Base-by-base conservation (phyloP, 139 green algal genomes). In the Medakamo hakoo region DNA sequence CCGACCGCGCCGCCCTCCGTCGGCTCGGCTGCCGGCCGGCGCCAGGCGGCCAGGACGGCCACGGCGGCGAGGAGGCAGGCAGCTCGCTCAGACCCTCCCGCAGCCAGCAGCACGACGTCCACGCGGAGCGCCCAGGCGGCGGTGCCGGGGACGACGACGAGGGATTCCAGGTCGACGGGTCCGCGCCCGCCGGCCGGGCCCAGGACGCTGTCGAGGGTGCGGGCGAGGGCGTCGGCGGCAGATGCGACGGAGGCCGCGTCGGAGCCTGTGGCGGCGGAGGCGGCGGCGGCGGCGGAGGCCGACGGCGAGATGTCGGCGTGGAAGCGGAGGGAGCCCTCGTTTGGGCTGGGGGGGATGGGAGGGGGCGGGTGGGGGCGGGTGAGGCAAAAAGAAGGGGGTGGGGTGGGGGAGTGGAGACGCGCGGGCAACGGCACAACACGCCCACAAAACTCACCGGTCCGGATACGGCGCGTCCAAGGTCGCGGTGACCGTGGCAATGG, bases 91-190 rank as follows among this genome's bases (percentile, higher is more conserved):
- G 69, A 92, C 4, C 89, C 90, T n/a, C 67, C 70, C 27, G 82
- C 59, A 65, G 91, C 84, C 60, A 96, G 66, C 24, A 96, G 78
- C 3, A 81, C 77, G 1, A 91, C 67, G 60, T 93, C 82, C 3
- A 92, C 68, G 0, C 79, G 63, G 14, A 96, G 30, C 18, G 71
- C 57, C 88, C 88, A 96, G 63, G 93, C 84, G 75, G 85, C 60
- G 58, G 66, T 21, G 58, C 60, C 87, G 22, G 86, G 75, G 61
- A 90, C 57, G 30, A 96, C 85, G 68, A 84, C 93, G 60, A 96
- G 75, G 24, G 89, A 78, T 73, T 96, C 89, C 30, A 74, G 65
- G 71, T 96, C 89, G 31, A 96, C 66, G 3, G 89, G n/a, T n/a
- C n/a, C n/a, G n/a, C n/a, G n/a, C n/a, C n/a, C 89, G 18, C 78